These are phyloP conservation scores for Fusarium mexicanum DNA, from an alignment of 2,329 filamentous ascomycete genomes.

Conservation along the genomic window DNA sequence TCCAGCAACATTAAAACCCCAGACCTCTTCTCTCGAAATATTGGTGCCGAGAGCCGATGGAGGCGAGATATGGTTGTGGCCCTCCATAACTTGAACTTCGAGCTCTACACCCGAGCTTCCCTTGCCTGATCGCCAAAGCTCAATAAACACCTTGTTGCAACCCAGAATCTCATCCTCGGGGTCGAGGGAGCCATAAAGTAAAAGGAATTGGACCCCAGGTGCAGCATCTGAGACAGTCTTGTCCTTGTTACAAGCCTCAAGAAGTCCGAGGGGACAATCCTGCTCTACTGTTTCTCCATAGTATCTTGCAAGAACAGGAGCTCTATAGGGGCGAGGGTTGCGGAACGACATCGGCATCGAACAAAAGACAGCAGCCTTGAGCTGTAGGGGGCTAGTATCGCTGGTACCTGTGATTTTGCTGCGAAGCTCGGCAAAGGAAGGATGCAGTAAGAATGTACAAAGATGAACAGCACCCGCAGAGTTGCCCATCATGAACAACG, in stretches of 20 bases:
- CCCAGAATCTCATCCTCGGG: not conserved
- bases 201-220: not conserved
- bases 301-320: not conserved
- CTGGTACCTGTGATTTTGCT: not conserved
- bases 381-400: not conserved
- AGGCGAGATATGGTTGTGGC: not conserved
- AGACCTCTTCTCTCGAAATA: not conserved
- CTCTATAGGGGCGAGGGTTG: not conserved
- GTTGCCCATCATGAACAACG: not conserved
- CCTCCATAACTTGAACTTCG: not conserved
- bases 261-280: not conserved
- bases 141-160: not conserved
- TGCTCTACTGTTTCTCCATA: not conserved
- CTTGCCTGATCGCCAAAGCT: not conserved
- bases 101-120: not conserved
- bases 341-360: not conserved
- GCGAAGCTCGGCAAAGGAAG: not conserved
- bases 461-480: not conserved
- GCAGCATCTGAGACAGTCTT: not conserved
- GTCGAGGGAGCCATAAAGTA: not conserved
- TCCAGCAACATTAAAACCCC: not conserved
- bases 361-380: not conserved
- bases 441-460: not conserved
- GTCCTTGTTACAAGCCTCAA: not conserved
- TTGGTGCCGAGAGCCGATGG: not conserved